A percentile compares a stretch with the other conserved stretches of the same genome.
These are phyloP conservation scores for Aspergillus pseudonomiae DNA, from an alignment of 2,329 filamentous ascomycete genomes.

Conservation along the genomic window DNA sequence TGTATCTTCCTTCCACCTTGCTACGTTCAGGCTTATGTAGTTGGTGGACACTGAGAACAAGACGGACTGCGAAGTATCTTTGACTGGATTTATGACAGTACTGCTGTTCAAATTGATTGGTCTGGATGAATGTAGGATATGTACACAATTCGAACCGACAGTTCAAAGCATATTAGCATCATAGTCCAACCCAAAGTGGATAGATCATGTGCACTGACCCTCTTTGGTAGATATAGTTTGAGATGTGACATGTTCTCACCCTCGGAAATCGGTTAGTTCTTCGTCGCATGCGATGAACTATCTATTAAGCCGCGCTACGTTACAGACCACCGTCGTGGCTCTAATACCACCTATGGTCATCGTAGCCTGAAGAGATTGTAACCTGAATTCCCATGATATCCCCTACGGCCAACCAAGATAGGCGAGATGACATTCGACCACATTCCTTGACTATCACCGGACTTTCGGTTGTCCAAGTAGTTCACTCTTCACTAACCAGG, in stretches of 20 bases:
- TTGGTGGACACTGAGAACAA: neutral
- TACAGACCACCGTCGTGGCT: neutral
- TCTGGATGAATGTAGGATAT: neutral
- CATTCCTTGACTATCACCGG: neutral
- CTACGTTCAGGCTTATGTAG: neutral
- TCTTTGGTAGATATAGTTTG: neutral
- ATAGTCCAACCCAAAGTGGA: neutral
- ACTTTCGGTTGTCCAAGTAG: neutral
- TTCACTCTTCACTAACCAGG: neutral
- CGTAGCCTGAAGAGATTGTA: conserved; percentile 9
- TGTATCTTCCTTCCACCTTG: neutral
- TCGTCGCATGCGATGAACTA: neutral
- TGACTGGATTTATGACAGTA: neutral
- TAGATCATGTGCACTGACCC: neutral
- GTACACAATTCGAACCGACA: neutral
- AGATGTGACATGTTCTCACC: neutral
- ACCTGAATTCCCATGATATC: conserved; percentile 18
- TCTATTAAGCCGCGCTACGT: neutral
- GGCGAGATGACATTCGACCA: conserved; percentile 11
- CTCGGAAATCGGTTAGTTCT: neutral
- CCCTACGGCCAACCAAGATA: neutral
- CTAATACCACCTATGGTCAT: conserved; percentile 14
- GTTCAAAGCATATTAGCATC: neutral
- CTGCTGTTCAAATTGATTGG: neutral
- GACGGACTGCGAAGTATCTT: neutral